Percentiles rank a stretch among this genome's conserved stretches.
These are phyloP conservation scores for Diddensiella transvaalensis DNA, from an alignment of 805 yeast genomes.

Conservation along the genomic window DNA sequence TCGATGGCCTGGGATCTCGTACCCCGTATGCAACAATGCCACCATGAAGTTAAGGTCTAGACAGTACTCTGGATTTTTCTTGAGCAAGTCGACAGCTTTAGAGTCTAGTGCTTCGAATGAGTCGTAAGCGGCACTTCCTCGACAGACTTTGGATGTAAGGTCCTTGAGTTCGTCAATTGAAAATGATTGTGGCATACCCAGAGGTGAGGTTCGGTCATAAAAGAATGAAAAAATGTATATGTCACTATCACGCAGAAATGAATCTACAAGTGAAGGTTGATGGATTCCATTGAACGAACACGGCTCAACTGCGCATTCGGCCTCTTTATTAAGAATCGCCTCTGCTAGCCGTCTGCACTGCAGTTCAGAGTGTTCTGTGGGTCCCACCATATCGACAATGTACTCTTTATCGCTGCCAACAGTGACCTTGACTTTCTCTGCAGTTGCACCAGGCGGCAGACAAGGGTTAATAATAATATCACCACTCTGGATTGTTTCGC, in stretches of 20 bases:
- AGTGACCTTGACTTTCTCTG: slow-evolving; percentile 60
- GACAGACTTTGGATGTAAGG: slow-evolving; percentile 78
- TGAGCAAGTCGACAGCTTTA: slow-evolving; percentile 61
- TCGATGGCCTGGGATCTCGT: slow-evolving; percentile 85
- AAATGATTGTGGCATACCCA: slow-evolving; percentile 92
- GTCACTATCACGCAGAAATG: slow-evolving; percentile 71
- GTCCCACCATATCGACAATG: slow-evolving; percentile 62
- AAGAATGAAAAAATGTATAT: slow-evolving; percentile 90
- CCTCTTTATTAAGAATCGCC: slow-evolving; percentile 74
- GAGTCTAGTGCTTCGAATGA: slow-evolving; percentile 58
- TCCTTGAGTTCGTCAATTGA: slow-evolving; percentile 80
- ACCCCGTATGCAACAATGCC: slow-evolving; percentile 90
- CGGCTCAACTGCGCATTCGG: slow-evolving; percentile 67
- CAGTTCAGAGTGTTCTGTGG: slow-evolving; percentile 60
- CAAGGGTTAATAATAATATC: slow-evolving; percentile 71
- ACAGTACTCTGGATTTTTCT: slow-evolving; percentile 90
- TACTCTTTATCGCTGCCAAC: slow-evolving; percentile 43
- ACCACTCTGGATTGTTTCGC: slow-evolving; percentile 31
- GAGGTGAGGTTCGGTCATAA: slow-evolving; percentile 89
- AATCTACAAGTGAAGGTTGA: slow-evolving; percentile 82
- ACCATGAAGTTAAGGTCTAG: slow-evolving; percentile 86
- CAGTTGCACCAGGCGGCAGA: slow-evolving; percentile 69
- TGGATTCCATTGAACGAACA: slow-evolving; percentile 97
- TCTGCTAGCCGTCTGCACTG: slow-evolving; percentile 89
- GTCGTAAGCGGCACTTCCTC: slow-evolving; percentile 75